phyloP scores from a whole-genome alignment of 768 basidiomycete genomes.

The Gloeopeniophorella convolvens region DNA sequence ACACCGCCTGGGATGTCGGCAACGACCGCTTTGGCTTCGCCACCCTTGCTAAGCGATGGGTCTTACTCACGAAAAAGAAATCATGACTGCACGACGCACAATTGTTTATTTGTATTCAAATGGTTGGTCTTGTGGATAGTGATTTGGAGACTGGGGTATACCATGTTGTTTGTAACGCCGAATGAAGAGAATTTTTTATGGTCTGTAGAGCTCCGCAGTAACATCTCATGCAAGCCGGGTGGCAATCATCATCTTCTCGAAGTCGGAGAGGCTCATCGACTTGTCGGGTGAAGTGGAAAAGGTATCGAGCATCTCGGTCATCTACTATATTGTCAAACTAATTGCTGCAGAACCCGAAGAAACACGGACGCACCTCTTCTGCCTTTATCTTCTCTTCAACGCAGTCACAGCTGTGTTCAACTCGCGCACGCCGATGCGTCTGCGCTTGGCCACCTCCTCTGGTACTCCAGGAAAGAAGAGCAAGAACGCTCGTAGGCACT shows the following conservation, averaged over 20 bases:
- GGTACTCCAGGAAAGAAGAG: slow-evolving; percentile 64
- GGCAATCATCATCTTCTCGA: slow-evolving; percentile 66
- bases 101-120: too few relatives aligned
- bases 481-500: slow-evolving; percentile 53
- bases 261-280: slow-evolving; percentile 61
- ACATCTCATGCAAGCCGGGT: slow-evolving; percentile 50
- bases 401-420: slow-evolving; percentile 52
- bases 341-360: background rate
- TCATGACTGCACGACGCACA: too few relatives aligned
- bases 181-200: too few relatives aligned
- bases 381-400: slow-evolving; percentile 67
- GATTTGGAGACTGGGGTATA: too few relatives aligned
- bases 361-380: slow-evolving; percentile 49
- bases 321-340: slow-evolving; percentile 35
- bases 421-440: slow-evolving; percentile 62
- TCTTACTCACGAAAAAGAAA: too few relatives aligned
- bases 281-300: slow-evolving; percentile 69
- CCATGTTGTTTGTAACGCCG: too few relatives aligned
- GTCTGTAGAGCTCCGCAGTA: too few relatives aligned
- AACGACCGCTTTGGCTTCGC: slow-evolving; percentile 6
- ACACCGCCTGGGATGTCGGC: slow-evolving; percentile 6
- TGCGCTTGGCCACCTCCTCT: slow-evolving; percentile 39
- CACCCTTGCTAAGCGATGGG: slow-evolving; percentile 5
- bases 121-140: too few relatives aligned
- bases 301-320: slow-evolving; percentile 71